A percentile compares a stretch with the other conserved stretches of the same genome.
phyloP scores from a whole-genome alignment of 176 grass and related monocot species.

The Tillandsia leiboldiana region DNA sequence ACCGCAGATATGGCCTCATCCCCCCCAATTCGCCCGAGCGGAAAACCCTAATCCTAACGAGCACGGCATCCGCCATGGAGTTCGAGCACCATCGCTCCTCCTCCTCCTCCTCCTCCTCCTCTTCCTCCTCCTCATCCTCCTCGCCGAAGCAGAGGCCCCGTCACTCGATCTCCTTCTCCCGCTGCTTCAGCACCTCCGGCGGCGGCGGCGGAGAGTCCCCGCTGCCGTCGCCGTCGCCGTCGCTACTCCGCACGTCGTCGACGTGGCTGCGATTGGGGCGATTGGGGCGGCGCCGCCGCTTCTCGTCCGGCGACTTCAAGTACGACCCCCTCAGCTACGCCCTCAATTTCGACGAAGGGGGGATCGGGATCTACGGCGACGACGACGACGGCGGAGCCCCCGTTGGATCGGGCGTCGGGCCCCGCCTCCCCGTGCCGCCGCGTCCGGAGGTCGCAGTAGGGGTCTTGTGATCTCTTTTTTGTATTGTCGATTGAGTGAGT shows the following conservation, averaged over 20 bases:
- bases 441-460: too few relatives aligned
- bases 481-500: too few relatives aligned
- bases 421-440: neutral
- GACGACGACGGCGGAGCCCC: neutral
- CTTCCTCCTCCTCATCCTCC: too few relatives aligned
- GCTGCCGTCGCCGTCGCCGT: constrained; percentile 30
- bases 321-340: constrained; percentile 2
- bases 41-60: too few relatives aligned
- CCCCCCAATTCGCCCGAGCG: too few relatives aligned
- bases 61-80: too few relatives aligned
- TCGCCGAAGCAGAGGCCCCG: neutral
- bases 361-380: neutral
- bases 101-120: too few relatives aligned
- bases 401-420: neutral
- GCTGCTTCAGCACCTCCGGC: constrained; percentile 5
- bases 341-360: neutral
- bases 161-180: neutral
- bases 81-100: too few relatives aligned
- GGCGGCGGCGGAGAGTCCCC: constrained; percentile 17
- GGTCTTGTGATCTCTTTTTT: too few relatives aligned
- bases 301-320: neutral
- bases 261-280: constrained; percentile 32
- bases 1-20: too few relatives aligned
- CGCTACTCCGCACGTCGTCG: constrained; percentile 39
- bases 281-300: neutral